These are phyloP conservation scores for Selaginella tamariscina DNA, from an alignment of 75 land plant genomes.

Conservation along the genomic window DNA sequence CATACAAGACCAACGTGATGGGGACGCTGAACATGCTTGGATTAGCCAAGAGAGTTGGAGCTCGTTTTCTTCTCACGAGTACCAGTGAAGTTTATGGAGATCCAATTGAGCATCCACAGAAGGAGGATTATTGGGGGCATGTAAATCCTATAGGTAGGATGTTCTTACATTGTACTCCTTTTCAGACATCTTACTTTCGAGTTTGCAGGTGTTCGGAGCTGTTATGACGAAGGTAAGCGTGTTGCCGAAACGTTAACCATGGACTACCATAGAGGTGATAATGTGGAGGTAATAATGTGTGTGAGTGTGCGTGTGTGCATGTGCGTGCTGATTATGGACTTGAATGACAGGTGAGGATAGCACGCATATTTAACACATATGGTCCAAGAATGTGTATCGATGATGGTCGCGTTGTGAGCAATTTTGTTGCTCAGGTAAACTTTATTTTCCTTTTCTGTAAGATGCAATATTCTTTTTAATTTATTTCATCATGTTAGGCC, in stretches of 20 bases:
- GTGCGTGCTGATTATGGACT: background rate
- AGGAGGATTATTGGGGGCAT: constrained; percentile 87
- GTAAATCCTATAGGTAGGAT: constrained; percentile 78
- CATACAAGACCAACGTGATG: constrained; percentile 79
- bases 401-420: constrained; percentile 77
- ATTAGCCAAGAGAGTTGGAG: constrained; percentile 72
- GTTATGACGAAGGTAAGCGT: constrained; percentile 82
- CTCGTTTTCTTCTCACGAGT: constrained; percentile 64
- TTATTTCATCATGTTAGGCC: constrained; percentile 28
- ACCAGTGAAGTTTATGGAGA: constrained; percentile 89
- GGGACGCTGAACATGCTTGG: constrained; percentile 81
- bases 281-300: constrained; percentile 47
- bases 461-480: background rate
- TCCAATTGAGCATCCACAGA: constrained; percentile 77
- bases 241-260: constrained; percentile 78
- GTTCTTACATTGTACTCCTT: background rate
- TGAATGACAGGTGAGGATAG: constrained; percentile 55
- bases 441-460: background rate
- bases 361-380: constrained; percentile 76
- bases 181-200: background rate
- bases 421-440: constrained; percentile 62
- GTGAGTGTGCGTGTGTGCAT: background rate
- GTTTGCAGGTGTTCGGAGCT: constrained; percentile 66
- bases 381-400: constrained; percentile 89
- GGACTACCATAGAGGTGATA: constrained; percentile 82